Evolutionary conservation across 169 alveolate species (phyloP), one percentile per base, ranked within the genome.

Genomic region (Eimeria zaria): DNA sequence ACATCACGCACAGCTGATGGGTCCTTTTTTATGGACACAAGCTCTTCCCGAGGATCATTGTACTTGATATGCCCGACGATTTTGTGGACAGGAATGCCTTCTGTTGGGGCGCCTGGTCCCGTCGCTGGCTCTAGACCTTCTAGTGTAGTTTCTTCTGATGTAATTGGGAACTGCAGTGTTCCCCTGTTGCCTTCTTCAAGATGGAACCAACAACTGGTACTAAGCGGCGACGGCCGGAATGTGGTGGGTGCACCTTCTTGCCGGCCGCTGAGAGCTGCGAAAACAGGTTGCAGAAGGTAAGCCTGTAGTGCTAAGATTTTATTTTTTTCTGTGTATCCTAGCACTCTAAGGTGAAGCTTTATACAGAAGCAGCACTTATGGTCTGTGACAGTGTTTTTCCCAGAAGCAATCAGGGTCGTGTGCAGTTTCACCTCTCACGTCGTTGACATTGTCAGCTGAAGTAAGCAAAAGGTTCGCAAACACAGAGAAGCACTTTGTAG

Each of bases 1-100:
- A 93, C 88, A 22, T 93, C 96, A 24, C 64, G 89, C 73, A 93
- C 89, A 12, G 96, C 96, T 41, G 80, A 53, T 20, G 96, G 94
- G 27, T 93, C 96, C 1, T 81, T 33, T 51, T 67, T 53, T 55
- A 93, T 93, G 3, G 73, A 33, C 24, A 33, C 51, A 33, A 93
- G 93, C 78, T 93, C 96, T 33, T 67, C 90, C 14, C 96, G 93
- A 0, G 62, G 55, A 33, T 93, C 93, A n/a, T 46, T 80, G 62
- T 93, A 93, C 39, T 48, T 27, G 46, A 93, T 62, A 11, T n/a
- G 39, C 30, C 93, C 93, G 22, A 33, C 22, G 93, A 85, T 85
- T 62, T 55, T 41, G 60, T 85, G 80, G 9, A 41, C 80, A 24
- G 93, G 96, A 4, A 60, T 20, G 20, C 96, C 96, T 44, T 93